Evolutionary conservation across 148 eudicot genomes (phyloP).

Genomic region (Rheum nobile): DNA sequence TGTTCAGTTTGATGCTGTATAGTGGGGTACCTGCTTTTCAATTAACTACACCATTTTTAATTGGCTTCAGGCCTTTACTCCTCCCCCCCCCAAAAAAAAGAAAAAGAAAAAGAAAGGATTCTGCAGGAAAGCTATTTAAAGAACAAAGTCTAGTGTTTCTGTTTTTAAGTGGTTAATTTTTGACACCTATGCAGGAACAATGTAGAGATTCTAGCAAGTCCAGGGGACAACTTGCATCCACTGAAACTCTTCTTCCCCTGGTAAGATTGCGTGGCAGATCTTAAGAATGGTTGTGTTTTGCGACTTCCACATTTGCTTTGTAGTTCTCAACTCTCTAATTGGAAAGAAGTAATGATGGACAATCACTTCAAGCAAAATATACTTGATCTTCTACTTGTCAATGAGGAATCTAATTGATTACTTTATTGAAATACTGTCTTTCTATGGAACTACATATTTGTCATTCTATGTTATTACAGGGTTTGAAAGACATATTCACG

Average conservation of each 20-base stretch:
- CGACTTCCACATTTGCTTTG: neutral
- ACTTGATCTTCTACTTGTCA: neutral
- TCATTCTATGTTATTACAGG: conserved; percentile 20
- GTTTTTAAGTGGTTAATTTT: neutral
- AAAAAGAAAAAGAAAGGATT: neutral
- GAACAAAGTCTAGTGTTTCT: neutral
- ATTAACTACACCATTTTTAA: neutral
- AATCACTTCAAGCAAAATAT: neutral
- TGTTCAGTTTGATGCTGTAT: neutral
- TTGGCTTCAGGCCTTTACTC: too few relatives aligned
- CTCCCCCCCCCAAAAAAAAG: too few relatives aligned
- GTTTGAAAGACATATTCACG: conserved; percentile 27
- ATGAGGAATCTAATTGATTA: neutral
- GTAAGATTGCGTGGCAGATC: conserved; percentile 13
- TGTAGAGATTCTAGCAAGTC: conserved; percentile 15
- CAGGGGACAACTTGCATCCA: conserved; percentile 25
- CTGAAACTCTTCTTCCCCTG: conserved; percentile 33
- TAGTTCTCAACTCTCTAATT: neutral
- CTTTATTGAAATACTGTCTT: neutral
- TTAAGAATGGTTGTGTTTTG: neutral
- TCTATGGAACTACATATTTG: neutral
- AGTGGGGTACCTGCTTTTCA: neutral
- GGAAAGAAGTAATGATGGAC: neutral
- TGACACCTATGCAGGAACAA: conserved; percentile 31
- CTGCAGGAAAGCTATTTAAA: neutral